Evolutionary conservation across 768 basidiomycete species (phyloP), one percentile per base, ranked within the genome.

Genomic region (Pleurotus giganteus): DNA sequence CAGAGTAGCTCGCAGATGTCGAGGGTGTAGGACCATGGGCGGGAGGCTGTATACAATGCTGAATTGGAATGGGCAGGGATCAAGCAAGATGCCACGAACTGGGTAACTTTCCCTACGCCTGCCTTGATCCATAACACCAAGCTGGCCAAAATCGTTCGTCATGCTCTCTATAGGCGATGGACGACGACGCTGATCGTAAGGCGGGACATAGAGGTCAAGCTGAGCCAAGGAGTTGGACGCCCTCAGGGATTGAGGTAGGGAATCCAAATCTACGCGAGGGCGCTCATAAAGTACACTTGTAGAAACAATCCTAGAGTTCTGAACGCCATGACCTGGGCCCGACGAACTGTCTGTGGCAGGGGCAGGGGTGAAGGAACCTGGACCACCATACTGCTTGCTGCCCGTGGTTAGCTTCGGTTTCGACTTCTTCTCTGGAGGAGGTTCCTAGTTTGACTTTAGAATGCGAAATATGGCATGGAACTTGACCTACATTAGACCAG

Each of bases 401-500:
- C 66, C 74, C 57, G 77, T 77, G 5, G 75, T 72, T 19, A 77
- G 70, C 61, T 82, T 84, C 29, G 77, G 69, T 11, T 74, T 66
- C 11, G 69, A 57, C 60, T 83, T 88, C 70, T 88, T 91, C 60
- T 82, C 82, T n/a, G 90, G 91, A 4, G 86, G 77, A 31, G 86
- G 84, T 69, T 88, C 91, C 91, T 92, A 60, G 42, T 57, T 12
- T 11, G 54, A 59, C 4, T 45, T 42, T 42, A 47, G 47, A 26
- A 47, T 43, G 58, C 57, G 36, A 55, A 11, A 31, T 49, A 7
- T 39, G 19, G 17, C 41, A 39, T 43, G n/a, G 23, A 41, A 24
- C 28, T 26, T 17, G 7, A 79, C 88, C 54, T 58, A 92, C 91
- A 66, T 93, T 92, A 8, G 94, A 94, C 86, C 91, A 99, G 73